A percentile compares a stretch with the other conserved stretches of the same genome.
phyloP scores from a whole-genome alignment of 257 asterid genomes.

The Solanum corneliomulleri region DNA sequence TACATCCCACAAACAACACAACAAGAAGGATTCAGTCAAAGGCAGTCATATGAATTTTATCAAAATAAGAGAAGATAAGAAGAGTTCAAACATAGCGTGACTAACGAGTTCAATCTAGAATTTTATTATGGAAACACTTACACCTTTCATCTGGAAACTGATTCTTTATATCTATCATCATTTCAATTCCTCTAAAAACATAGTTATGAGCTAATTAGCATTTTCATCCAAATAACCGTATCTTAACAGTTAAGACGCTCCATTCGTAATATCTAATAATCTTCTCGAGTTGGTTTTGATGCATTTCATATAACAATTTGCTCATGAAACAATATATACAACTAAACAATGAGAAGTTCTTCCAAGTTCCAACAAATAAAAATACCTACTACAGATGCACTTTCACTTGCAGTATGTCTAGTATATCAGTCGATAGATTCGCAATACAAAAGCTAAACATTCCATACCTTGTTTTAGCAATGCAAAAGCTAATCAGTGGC shows the following conservation, averaged over 20 bases:
- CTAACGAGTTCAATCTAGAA: background rate
- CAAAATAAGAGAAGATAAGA: background rate
- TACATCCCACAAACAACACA: background rate
- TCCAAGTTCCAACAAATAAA: background rate
- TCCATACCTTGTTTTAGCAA: background rate
- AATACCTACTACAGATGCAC: background rate
- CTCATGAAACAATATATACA: background rate
- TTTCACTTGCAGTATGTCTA: background rate
- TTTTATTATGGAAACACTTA: background rate
- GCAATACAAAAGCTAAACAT: background rate
- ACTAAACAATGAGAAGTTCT: background rate
- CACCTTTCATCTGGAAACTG: background rate
- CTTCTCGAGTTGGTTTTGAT: background rate
- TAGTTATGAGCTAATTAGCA: background rate
- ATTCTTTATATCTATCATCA: background rate
- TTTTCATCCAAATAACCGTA: background rate
- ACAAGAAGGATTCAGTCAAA: background rate
- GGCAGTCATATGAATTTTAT: background rate
- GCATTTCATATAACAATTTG: background rate
- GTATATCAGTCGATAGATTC: background rate
- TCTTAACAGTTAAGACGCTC: background rate
- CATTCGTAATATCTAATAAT: background rate
- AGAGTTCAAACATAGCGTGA: background rate
- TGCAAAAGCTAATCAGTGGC: background rate
- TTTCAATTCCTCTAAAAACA: background rate